phyloP scores from a whole-genome alignment of 208 protist genomes.

The Leptomonas pyrrhocoris region DNA sequence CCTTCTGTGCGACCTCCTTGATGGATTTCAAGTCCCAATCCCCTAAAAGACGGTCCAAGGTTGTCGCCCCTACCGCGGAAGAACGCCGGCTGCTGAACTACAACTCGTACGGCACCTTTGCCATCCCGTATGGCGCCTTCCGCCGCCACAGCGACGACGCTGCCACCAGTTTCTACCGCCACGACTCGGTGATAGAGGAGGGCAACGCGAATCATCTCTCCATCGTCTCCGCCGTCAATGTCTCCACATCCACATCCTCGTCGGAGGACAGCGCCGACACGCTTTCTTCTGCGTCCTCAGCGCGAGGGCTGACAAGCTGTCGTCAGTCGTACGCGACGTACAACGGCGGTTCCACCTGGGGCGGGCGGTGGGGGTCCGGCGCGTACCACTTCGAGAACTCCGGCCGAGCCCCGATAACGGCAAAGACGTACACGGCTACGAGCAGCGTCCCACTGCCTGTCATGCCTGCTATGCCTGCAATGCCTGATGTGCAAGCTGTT shows the following conservation, averaged over 20 bases:
- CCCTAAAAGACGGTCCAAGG: neutral
- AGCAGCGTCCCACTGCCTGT: too few species aligned
- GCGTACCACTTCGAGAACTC: constrained; percentile 5
- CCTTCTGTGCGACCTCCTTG: constrained; percentile 12
- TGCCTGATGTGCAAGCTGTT: neutral
- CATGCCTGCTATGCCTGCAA: neutral
- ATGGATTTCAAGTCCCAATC: constrained; percentile 6
- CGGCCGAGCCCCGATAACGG: neutral
- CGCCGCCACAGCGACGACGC: neutral
- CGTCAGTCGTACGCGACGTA: constrained; percentile 7
- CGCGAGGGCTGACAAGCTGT: constrained; percentile 5
- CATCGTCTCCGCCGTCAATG: neutral
- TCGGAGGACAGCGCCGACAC: neutral
- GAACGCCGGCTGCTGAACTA: neutral
- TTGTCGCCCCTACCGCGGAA: constrained; percentile 4
- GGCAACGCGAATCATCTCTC: neutral
- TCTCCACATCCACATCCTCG: neutral
- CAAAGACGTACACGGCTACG: neutral
- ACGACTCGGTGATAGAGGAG: neutral
- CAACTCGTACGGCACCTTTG: constrained; percentile 12
- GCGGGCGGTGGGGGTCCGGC: constrained; percentile 1
- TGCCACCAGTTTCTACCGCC: constrained; percentile 2
- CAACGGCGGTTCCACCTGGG: constrained; percentile 7
- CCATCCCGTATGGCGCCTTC: constrained; percentile 11
- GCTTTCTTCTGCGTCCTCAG: neutral